Evolutionary conservation across 2,329 filamentous ascomycete genomes (phyloP).

Genomic region (Daldinia eschscholtzii): DNA sequence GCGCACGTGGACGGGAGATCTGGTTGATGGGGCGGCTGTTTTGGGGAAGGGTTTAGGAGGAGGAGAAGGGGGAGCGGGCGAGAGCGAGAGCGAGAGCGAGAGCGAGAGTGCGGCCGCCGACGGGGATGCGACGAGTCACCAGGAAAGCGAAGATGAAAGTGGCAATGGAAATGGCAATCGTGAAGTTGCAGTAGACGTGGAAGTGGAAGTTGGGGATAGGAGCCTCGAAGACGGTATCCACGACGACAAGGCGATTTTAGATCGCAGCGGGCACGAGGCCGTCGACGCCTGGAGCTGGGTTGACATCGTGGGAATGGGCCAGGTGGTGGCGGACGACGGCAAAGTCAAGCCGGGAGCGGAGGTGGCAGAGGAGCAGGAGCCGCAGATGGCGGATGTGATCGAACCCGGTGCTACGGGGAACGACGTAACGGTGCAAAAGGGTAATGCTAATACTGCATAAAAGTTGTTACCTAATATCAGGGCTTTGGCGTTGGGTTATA

Average conservation of each 20-base stretch:
- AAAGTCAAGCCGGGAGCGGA: slow-evolving; percentile 35
- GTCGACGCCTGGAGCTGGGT: slow-evolving; percentile 67
- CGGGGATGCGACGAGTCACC: slow-evolving; percentile 31
- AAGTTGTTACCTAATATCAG: not conserved
- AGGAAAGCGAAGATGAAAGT: slow-evolving; percentile 48
- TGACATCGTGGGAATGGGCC: slow-evolving; percentile 64
- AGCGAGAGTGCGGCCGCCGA: slow-evolving; percentile 13
- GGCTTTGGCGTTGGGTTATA: slow-evolving; percentile 1
- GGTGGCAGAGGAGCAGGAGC: slow-evolving; percentile 49
- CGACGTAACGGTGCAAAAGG: not conserved
- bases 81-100: not conserved
- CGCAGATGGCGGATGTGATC: slow-evolving; percentile 54
- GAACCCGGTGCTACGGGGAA: slow-evolving; percentile 48
- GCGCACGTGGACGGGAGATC: slow-evolving; percentile 63
- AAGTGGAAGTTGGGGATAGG: slow-evolving; percentile 39
- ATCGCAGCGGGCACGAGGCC: slow-evolving; percentile 55
- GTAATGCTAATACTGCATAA: not conserved
- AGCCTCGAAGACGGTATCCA: slow-evolving; percentile 50
- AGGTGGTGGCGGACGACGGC: slow-evolving; percentile 34
- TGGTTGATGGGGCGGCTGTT: slow-evolving; percentile 60
- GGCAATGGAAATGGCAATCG: not conserved
- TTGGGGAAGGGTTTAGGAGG: slow-evolving; percentile 53
- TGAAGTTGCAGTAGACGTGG: slow-evolving; percentile 26
- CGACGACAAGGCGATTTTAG: slow-evolving; percentile 66
- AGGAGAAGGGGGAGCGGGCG: not conserved